phyloP scores from a whole-genome alignment of 2,329 filamentous ascomycete genomes.

The Dactylellina parvicollis region DNA sequence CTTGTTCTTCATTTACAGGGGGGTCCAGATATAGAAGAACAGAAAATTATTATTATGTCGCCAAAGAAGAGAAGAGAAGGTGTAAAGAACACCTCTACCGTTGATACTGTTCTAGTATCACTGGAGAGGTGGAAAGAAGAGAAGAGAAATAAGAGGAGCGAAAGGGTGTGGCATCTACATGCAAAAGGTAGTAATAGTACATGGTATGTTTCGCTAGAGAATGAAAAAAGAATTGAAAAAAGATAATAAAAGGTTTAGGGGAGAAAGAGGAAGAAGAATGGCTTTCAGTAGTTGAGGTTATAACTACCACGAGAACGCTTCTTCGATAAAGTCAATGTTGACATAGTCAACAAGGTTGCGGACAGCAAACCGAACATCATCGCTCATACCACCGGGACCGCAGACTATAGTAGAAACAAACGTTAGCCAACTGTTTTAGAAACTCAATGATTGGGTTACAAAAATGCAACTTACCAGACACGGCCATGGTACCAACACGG shows the following conservation, averaged over 20 bases:
- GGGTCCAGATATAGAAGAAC: neutral
- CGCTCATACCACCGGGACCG: constrained; percentile 77
- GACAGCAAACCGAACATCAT: constrained; percentile 77
- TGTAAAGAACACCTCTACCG: neutral
- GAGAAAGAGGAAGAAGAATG: neutral
- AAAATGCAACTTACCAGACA: constrained; percentile 73
- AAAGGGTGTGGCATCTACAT: constrained; percentile 11
- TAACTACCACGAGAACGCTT: constrained; percentile 72
- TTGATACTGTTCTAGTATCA: too few relatives aligned
- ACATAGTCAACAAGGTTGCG: constrained; percentile 70
- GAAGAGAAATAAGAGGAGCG: constrained; percentile 1
- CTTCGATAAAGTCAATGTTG: constrained; percentile 79
- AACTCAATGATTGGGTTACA: constrained; percentile 61
- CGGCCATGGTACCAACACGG: constrained; percentile 77
- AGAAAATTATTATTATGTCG: constrained; percentile 10
- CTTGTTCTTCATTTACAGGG: neutral
- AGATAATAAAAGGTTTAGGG: neutral
- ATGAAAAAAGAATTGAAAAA: neutral
- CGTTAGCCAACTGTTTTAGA: constrained; percentile 7
- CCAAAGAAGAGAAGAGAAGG: neutral
- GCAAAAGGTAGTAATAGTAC: constrained; percentile 16
- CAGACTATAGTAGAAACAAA: constrained; percentile 67
- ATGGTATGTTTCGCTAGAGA: constrained; percentile 30
- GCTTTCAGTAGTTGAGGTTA: neutral
- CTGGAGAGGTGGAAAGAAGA: neutral